phyloP scores from a whole-genome alignment of 164 flowering plant genomes.

The Piper betle region DNA sequence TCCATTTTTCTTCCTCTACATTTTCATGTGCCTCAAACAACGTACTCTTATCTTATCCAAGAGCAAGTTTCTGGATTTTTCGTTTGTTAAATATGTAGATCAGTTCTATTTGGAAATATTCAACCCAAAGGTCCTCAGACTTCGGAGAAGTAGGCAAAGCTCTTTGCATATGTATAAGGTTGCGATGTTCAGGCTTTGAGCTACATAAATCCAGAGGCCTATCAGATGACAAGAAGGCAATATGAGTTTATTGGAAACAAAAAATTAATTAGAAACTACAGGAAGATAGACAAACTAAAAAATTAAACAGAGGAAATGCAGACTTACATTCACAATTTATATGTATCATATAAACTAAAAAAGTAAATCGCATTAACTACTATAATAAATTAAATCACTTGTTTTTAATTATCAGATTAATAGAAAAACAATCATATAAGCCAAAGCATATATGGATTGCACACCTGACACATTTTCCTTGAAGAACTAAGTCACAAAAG shows the following conservation, averaged over 20 bases:
- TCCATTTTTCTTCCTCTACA: conserved; percentile 51
- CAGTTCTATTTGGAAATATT: conserved; percentile 89
- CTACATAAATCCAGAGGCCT: conserved; percentile 91
- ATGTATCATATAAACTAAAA: too few species aligned
- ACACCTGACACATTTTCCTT: too few species aligned
- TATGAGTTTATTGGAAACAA: neutral
- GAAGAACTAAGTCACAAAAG: too few species aligned
- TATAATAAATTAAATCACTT: too few species aligned
- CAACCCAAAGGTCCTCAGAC: conserved; percentile 88
- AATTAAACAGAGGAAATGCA: too few species aligned
- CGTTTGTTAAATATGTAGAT: conserved; percentile 66
- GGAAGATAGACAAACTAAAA: neutral
- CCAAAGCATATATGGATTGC: too few species aligned
- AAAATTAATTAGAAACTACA: neutral
- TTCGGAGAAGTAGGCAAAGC: conserved; percentile 71
- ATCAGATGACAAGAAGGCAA: conserved; percentile 6
- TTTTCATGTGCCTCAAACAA: conserved; percentile 18
- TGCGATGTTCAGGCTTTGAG: conserved; percentile 53
- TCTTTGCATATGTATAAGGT: conserved; percentile 82
- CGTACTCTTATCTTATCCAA: conserved; percentile 61
- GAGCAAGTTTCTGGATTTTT: conserved; percentile 60
- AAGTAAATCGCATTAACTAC: too few species aligned
- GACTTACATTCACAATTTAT: too few species aligned
- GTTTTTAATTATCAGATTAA: too few species aligned
- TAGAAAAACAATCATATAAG: too few species aligned